Conservation (phyloP, 495 filamentous ascomycete species). For the Penicillium roqueforti region DNA sequence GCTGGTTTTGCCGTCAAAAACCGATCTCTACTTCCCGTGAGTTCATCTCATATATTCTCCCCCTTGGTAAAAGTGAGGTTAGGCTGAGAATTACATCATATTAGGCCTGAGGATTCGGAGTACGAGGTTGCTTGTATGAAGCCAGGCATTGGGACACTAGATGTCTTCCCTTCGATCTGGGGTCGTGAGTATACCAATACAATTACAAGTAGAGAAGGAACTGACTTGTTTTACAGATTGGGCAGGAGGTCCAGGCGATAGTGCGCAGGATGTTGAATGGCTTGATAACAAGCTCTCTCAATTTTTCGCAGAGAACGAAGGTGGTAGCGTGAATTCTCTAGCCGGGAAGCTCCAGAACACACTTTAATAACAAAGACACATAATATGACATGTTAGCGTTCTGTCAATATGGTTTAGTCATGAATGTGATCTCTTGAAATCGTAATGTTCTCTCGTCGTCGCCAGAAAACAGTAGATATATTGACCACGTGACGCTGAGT, state of each 20-base stretch:
- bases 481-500: conserved; percentile 19
- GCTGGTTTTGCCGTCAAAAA: conserved; percentile 60
- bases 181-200: conserved; percentile 52
- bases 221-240: conserved; percentile 32
- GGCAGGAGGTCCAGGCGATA: conserved; percentile 63
- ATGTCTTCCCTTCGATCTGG: conserved; percentile 61
- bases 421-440: neutral
- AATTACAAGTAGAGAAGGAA: neutral
- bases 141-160: conserved; percentile 54
- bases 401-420: neutral
- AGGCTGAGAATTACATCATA: conserved; percentile 12
- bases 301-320: conserved; percentile 40
- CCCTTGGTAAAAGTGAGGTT: neutral
- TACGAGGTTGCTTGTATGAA: conserved; percentile 63
- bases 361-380: conserved; percentile 1
- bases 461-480: neutral
- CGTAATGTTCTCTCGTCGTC: neutral
- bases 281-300: conserved; percentile 54
- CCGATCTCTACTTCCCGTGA: conserved; percentile 71
- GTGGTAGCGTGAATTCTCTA: conserved; percentile 3
- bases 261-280: conserved; percentile 62
- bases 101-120: conserved; percentile 62
- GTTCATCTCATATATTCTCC: conserved; percentile 10
- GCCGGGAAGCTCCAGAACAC: conserved; percentile 8
- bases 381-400: neutral